Base-by-base conservation (phyloP, 1,284 basidiomycete species). In the Trichosporon ovoides region DNA sequence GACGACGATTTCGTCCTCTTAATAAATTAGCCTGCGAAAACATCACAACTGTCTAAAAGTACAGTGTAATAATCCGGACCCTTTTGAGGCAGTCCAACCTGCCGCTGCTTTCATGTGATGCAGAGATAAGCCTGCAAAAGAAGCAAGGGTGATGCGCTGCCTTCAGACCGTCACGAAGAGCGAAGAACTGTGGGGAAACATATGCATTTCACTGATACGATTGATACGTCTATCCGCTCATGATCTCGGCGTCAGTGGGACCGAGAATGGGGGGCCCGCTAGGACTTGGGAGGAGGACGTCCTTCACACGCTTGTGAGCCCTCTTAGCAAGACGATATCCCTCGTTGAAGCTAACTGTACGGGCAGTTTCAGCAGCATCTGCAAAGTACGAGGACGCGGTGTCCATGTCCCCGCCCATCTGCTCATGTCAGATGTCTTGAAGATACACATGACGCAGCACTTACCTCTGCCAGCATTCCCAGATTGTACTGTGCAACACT, bases 401-500 rank as follows among this genome's bases (percentile, higher is more conserved):
- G 24, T 48, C 43, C 12, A 24, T 24, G 24, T 48, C 43, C 22
- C 28, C 43, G 43, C 28, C 43, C 43, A 48, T 48, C 43, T 28
- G n/a, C 43, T 37, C 12, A 13, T 37, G 16, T 37, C 11, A 37
- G 35, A 4, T 13, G 35, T 6, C 35, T 37, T 5, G 5, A 13
- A 4, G 13, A 4, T 20, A 20, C 16, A 3, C 18, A 13, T 31
- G 28, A 9, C n/a, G n/a, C n/a, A 31, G 28, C 9, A 65, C 73
- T 58, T 36, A 77, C 75, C 68, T 78, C 77, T 10, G 70, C 67
- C 12, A 77, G 60, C 71, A 74, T 72, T 16, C 77, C 77, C 40
- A 78, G 53, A 57, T 78, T 77, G 58, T 71, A 74, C 43, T 72
- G 60, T 7, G 67, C 73, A 0, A 75, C 73, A 20, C 64, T 67